phyloP scores from a whole-genome alignment of 495 filamentous ascomycete species.

The Jackrogersella multiformis region DNA sequence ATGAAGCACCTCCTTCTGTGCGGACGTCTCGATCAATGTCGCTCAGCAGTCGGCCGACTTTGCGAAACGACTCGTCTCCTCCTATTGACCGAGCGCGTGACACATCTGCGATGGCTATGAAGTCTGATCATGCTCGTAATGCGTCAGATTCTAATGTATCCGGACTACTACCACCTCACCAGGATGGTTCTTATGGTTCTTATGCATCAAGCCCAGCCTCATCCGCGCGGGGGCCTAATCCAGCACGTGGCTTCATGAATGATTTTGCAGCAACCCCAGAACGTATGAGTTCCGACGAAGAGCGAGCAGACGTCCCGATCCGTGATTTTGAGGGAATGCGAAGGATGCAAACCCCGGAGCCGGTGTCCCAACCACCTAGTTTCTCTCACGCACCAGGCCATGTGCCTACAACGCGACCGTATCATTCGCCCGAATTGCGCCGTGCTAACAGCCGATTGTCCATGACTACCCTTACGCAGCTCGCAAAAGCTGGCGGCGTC shows the following conservation, averaged over 20 bases:
- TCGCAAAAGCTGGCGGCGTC: slow-evolving; percentile 70
- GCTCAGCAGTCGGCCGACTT: slow-evolving; percentile 52
- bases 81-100: slow-evolving; percentile 49
- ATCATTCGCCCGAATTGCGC: slow-evolving; percentile 76
- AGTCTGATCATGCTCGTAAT: slow-evolving; percentile 49
- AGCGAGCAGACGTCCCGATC: slow-evolving; percentile 48
- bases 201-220: slow-evolving; percentile 29
- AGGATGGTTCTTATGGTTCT: slow-evolving; percentile 30
- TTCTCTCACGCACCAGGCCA: slow-evolving; percentile 77
- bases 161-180: slow-evolving; percentile 49
- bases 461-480: slow-evolving; percentile 77
- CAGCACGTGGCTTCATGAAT: slow-evolving; percentile 47
- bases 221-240: slow-evolving; percentile 41
- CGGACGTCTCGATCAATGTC: slow-evolving; percentile 65
- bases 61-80: slow-evolving; percentile 56
- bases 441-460: slow-evolving; percentile 84
- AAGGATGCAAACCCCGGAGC: slow-evolving; percentile 70
- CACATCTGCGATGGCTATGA: slow-evolving; percentile 59
- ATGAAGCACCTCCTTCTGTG: slow-evolving; percentile 60
- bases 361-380: slow-evolving; percentile 77
- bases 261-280: slow-evolving; percentile 61
- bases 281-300: slow-evolving; percentile 68
- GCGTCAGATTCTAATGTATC: slow-evolving; percentile 56
- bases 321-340: slow-evolving; percentile 62
- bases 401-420: slow-evolving; percentile 71